phyloP scores from a whole-genome alignment of 1,284 basidiomycete species.

The Rugosomyces carneus region DNA sequence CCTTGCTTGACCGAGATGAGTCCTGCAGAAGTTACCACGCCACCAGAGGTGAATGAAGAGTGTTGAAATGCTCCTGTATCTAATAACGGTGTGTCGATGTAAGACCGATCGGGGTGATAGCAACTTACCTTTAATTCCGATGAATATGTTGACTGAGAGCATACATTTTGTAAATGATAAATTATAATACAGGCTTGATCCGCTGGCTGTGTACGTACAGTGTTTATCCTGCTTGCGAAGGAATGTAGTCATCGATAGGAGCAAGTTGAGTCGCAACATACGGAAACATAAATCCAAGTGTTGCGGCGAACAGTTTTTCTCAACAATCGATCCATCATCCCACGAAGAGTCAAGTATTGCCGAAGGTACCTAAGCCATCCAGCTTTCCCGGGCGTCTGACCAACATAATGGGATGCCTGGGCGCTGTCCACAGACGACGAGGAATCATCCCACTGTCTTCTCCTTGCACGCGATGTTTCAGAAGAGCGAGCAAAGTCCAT shows the following conservation, averaged over 20 bases:
- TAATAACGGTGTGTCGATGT: slow-evolving; percentile 8
- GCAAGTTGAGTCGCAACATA: slow-evolving; percentile 21
- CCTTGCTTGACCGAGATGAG: slow-evolving; percentile 65
- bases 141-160: slow-evolving; percentile 54
- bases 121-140: slow-evolving; percentile 57
- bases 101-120: background rate
- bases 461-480: slow-evolving; percentile 20
- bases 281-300: slow-evolving; percentile 68
- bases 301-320: slow-evolving; percentile 57
- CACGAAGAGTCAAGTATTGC: slow-evolving; percentile 46
- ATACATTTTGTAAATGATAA: background rate
- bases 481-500: slow-evolving; percentile 26
- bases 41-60: slow-evolving; percentile 57
- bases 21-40: slow-evolving; percentile 60
- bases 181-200: background rate
- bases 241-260: background rate
- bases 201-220: slow-evolving; percentile 27
- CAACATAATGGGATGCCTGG: slow-evolving; percentile 48
- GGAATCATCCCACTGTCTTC: slow-evolving; percentile 16
- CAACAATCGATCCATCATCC: slow-evolving; percentile 50
- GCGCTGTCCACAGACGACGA: slow-evolving; percentile 17
- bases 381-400: slow-evolving; percentile 27
- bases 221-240: slow-evolving; percentile 36
- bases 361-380: slow-evolving; percentile 35
- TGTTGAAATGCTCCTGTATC: slow-evolving; percentile 65